A percentile compares a stretch with the other conserved stretches of the same genome.
phyloP scores from a whole-genome alignment of 192 early-diverging fungal species.

The Gigaspora rosea region DNA sequence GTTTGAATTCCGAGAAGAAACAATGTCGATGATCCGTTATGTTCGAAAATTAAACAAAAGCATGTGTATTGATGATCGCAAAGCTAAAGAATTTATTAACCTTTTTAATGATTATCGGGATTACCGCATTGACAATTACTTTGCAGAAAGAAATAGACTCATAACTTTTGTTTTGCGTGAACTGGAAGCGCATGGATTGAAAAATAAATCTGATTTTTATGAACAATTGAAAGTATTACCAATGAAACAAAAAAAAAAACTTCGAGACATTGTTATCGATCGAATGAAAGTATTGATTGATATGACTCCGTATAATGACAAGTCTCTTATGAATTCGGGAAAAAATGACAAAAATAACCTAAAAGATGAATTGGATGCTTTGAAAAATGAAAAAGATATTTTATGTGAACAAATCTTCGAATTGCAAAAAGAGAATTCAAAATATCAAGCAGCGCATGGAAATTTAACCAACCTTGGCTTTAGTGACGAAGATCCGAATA shows the following conservation, averaged over 20 bases:
- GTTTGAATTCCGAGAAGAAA: too few relatives aligned
- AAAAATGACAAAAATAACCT: neutral
- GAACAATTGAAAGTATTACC: neutral
- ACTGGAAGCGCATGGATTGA: neutral
- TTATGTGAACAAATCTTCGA: neutral
- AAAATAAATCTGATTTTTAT: neutral
- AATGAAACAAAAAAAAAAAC: neutral
- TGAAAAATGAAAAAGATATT: neutral
- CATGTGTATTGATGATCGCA: neutral
- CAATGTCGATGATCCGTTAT: neutral
- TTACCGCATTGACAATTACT: neutral
- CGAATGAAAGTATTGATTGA: neutral
- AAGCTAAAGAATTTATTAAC: neutral
- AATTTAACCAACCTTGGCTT: neutral
- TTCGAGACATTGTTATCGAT: neutral
- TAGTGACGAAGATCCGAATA: conserved; percentile 25
- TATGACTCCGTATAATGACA: neutral
- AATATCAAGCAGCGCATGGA: conserved; percentile 16
- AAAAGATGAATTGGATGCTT: neutral
- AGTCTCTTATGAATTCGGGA: neutral
- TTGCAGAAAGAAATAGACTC: neutral
- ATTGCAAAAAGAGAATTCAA: neutral
- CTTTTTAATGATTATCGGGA: neutral
- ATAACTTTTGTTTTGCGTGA: neutral
- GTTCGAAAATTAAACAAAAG: neutral